phyloP scores from a whole-genome alignment of 2,329 filamentous ascomycete species.

The Hymenoscyphus repandus region DNA sequence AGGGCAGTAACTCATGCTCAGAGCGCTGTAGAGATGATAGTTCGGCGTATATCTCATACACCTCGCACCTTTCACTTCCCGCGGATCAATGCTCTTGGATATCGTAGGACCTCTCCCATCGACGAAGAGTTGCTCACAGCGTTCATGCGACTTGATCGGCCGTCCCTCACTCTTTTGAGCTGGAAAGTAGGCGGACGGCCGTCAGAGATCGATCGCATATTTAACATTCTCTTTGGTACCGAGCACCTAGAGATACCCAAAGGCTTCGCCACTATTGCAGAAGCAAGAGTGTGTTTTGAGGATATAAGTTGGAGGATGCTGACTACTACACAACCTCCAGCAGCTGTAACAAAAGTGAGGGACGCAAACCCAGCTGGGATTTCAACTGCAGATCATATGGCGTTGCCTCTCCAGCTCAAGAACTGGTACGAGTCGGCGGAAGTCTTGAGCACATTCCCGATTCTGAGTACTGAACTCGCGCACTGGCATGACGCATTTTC shows the following conservation, averaged over 20 bases:
- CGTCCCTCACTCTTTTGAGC: constrained; percentile 11
- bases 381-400: not conserved
- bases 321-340: not conserved
- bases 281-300: constrained; percentile 11
- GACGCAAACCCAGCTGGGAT: not conserved
- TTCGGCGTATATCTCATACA: constrained; percentile 8
- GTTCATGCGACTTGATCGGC: constrained; percentile 17
- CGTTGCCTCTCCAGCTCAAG: constrained; percentile 4
- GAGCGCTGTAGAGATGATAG: constrained; percentile 16
- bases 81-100: constrained; percentile 4
- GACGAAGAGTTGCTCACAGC: constrained; percentile 19
- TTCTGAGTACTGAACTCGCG: constrained; percentile 11
- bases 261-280: constrained; percentile 6
- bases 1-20: constrained; percentile 17
- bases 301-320: constrained; percentile 9
- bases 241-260: constrained; percentile 9
- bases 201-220: constrained; percentile 7
- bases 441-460: constrained; percentile 4
- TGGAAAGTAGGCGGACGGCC: constrained; percentile 6
- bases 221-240: constrained; percentile 5
- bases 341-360: not conserved
- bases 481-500: constrained; percentile 23
- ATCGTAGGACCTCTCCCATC: constrained; percentile 10
- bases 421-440: constrained; percentile 10
- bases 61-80: constrained; percentile 9